A percentile compares a stretch with the other conserved stretches of the same genome.
phyloP scores from a whole-genome alignment of 371 early-diverging fungal species.

The Mortierella sp. region DNA sequence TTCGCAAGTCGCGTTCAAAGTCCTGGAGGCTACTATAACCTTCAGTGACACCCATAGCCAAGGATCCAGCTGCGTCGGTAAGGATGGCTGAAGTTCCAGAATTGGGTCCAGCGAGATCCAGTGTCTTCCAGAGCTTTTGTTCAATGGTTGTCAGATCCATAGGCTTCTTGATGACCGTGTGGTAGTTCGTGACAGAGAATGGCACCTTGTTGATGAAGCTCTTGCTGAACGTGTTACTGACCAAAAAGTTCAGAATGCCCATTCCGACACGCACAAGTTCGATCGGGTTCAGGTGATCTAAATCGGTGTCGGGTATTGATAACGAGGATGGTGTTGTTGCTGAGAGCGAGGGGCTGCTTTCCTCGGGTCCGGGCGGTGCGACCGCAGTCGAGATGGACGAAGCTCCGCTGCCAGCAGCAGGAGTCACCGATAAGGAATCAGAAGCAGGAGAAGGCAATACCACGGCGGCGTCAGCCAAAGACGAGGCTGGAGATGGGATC shows the following conservation, averaged over 20 bases:
- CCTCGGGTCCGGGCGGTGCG: background rate
- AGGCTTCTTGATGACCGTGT: slow-evolving; percentile 69
- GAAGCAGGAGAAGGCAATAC: background rate
- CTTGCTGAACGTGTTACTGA: slow-evolving; percentile 39
- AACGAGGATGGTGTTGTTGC: background rate
- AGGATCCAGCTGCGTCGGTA: slow-evolving; percentile 2
- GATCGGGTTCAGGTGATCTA: slow-evolving; percentile 20
- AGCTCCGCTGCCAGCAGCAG: slow-evolving; percentile 19
- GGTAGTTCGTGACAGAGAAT: slow-evolving; percentile 55
- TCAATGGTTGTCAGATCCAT: slow-evolving; percentile 82
- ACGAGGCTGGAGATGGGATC: slow-evolving; percentile 22
- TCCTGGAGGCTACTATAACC: slow-evolving; percentile 59
- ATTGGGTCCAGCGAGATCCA: slow-evolving; percentile 13
- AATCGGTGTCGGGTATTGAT: background rate
- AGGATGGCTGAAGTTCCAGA: slow-evolving; percentile 4
- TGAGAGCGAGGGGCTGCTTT: slow-evolving; percentile 1
- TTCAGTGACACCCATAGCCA: slow-evolving; percentile 24
- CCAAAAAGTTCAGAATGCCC: slow-evolving; percentile 19
- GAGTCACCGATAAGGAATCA: background rate
- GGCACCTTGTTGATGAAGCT: slow-evolving; percentile 52
- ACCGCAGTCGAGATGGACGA: background rate
- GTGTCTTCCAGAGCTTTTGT: slow-evolving; percentile 59
- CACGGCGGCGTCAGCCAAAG: background rate
- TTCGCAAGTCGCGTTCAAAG: slow-evolving; percentile 67
- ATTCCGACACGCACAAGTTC: slow-evolving; percentile 40